Evolutionary conservation across 2,329 filamentous ascomycete species (phyloP), one percentile per base, ranked within the genome.

Genomic region (Penicillium hordei): DNA sequence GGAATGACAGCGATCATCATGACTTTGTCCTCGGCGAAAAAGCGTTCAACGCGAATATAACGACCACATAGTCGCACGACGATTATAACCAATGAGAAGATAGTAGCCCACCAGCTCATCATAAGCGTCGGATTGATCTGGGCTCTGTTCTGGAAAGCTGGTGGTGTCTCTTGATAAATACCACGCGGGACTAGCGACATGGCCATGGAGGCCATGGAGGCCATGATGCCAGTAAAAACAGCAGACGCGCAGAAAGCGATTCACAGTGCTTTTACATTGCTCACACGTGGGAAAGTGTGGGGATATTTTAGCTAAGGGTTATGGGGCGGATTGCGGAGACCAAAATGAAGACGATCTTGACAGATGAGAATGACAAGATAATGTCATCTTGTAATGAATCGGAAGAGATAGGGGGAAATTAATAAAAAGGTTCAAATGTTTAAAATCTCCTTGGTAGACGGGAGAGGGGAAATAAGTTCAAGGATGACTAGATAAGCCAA

Each of bases 61-160:
- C 94, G 89, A 52, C 94, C 93, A 58, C 81, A 80, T 29, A 97
- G 78, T n/a, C 94, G 86, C 53, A 93, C 79, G 43, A 93, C 73
- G 63, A 99, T 97, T 70, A 97, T 91, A 61, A 88, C 84, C 40
- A 91, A 82, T 61, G 91, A 89, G 73, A 94, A 93, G 15, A 86
- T 81, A 31, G 91, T 94, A 62, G 89, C 91, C 93, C 93, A 97
- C 93, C 93, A 97, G 75, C 90, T 95, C 66, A 96, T 92, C 62
- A 99, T 83, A 48, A 99, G 81, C 0, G 93, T 96, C n/a, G 93
- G 91, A 73, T 96, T 95, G 77, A 94, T 88, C 46, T 83, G 68
- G 36, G 74, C 48, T 50, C 77, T 77, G 44, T 77, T 79, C 64
- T 83, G 80, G 59, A 78, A 73, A 57, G 77, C 76, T 27, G 84